These are phyloP conservation scores for Panicum virgatum DNA, from an alignment of 202 grass and related monocot species.

Conservation along the genomic window DNA sequence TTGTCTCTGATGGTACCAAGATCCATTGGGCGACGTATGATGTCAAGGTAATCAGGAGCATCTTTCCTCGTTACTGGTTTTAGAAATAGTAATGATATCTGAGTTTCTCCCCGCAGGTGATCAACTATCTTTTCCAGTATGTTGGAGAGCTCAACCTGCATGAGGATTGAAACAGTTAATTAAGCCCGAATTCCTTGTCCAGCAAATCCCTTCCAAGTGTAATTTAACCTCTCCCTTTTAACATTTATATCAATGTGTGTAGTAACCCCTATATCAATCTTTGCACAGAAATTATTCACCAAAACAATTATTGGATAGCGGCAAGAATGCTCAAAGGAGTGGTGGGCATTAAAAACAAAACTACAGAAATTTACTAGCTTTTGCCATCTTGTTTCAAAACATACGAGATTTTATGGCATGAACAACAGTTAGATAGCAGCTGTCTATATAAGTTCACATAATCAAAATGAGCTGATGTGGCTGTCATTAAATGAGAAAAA, in stretches of 20 bases:
- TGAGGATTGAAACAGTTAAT: slow-evolving; percentile 6
- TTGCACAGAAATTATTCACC: background rate
- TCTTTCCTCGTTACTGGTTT: slow-evolving; percentile 93
- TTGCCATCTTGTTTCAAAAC: slow-evolving; percentile 1
- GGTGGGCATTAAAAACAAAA: background rate
- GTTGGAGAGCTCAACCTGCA: slow-evolving; percentile 91
- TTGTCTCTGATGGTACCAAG: slow-evolving; percentile 93
- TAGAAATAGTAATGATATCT: slow-evolving; percentile 65
- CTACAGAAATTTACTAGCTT: background rate
- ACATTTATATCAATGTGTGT: background rate
- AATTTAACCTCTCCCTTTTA: background rate
- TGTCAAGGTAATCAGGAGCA: slow-evolving; percentile 81
- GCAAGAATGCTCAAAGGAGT: background rate
- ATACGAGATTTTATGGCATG: too few species aligned
- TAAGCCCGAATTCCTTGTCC: background rate
- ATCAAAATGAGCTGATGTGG: too few species aligned
- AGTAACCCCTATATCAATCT: background rate
- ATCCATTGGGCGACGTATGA: slow-evolving; percentile 73
- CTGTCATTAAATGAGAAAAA: too few species aligned
- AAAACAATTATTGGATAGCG: background rate
- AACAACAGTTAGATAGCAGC: too few species aligned
- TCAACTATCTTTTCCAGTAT: slow-evolving; percentile 82
- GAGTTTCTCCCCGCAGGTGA: slow-evolving; percentile 37
- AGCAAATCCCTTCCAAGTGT: background rate
- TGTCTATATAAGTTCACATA: too few species aligned